A percentile compares a stretch with the other conserved stretches of the same genome.
Conservation (phyloP, 208 protist species). For the Trypanosoma vivax region DNA sequence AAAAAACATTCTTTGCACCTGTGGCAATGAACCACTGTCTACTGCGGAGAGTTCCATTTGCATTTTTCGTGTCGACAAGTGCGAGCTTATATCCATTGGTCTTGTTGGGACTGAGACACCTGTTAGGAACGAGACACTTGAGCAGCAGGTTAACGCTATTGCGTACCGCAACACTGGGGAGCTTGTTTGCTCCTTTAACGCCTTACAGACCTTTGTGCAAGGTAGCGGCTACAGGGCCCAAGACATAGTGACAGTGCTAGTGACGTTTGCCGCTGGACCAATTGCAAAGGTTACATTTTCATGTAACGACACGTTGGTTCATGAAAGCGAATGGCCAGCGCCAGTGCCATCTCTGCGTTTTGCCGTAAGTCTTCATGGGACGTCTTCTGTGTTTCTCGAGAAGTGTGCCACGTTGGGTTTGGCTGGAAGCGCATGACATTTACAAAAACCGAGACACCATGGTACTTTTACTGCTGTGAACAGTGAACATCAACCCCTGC, state of each 20-base stretch:
- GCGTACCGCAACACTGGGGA: slow-evolving; percentile 81
- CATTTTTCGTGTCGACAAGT: slow-evolving; percentile 68
- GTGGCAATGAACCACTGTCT: slow-evolving; percentile 61
- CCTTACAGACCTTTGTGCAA: slow-evolving; percentile 21
- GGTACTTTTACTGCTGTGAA: no score
- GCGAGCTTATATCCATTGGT: slow-evolving; percentile 64
- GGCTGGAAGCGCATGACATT: background rate
- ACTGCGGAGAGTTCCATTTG: slow-evolving; percentile 37
- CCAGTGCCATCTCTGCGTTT: slow-evolving; percentile 74
- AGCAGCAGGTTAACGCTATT: slow-evolving; percentile 45
- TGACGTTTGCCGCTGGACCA: slow-evolving; percentile 22
- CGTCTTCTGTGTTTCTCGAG: slow-evolving; percentile 59
- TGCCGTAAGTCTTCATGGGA: slow-evolving; percentile 72
- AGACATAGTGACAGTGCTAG: slow-evolving; percentile 48
- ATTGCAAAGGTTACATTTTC: slow-evolving; percentile 15
- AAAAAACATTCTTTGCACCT: slow-evolving; percentile 63
- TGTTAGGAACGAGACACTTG: slow-evolving; percentile 43
- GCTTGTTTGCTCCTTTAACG: slow-evolving; percentile 24
- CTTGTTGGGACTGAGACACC: slow-evolving; percentile 42
- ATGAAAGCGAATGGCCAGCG: slow-evolving; percentile 53
- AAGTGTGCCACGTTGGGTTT: slow-evolving; percentile 6
- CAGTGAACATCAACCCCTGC: background rate
- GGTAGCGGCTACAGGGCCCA: slow-evolving; percentile 43
- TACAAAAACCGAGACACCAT: background rate
- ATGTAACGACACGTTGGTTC: slow-evolving; percentile 17